Evolutionary conservation across 176 grass and related monocot species (phyloP).

Genomic region (Aegilops speltoides): DNA sequence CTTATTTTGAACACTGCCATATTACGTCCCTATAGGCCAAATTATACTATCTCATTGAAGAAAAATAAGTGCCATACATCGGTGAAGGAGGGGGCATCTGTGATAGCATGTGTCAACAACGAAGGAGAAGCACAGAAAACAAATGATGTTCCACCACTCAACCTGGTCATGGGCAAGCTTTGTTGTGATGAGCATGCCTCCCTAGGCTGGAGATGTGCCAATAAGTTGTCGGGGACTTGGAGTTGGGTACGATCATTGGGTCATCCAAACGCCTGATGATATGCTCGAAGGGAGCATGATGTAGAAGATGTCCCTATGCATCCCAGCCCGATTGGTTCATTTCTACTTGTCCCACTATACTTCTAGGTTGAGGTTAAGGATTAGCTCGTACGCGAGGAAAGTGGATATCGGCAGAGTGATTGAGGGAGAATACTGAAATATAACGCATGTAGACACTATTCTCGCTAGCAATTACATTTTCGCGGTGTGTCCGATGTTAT

Average conservation of each 20-base stretch:
- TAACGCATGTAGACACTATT: too few relatives aligned
- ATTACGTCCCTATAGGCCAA: too few relatives aligned
- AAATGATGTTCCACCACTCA: too few relatives aligned
- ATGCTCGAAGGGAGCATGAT: not conserved
- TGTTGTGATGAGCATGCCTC: too few relatives aligned
- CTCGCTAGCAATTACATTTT: not conserved
- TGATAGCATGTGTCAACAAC: too few relatives aligned
- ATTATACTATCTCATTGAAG: too few relatives aligned
- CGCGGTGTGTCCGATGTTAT: not conserved
- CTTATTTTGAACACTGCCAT: not conserved
- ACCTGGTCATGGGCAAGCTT: too few relatives aligned
- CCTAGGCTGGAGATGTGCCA: too few relatives aligned
- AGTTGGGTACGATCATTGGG: not conserved
- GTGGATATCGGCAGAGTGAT: not conserved
- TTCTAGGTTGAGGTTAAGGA: not conserved
- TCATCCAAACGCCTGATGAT: not conserved
- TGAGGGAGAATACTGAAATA: not conserved
- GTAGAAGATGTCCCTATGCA: not conserved
- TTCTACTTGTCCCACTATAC: not conserved
- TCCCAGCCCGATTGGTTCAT: not conserved
- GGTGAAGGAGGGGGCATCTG: too few relatives aligned
- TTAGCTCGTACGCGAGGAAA: not conserved
- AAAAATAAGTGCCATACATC: too few relatives aligned
- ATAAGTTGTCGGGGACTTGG: too few relatives aligned
- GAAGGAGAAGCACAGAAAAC: too few relatives aligned